Evolutionary conservation across 305 asterid species (phyloP).

Genomic region (Solanum chacoense): DNA sequence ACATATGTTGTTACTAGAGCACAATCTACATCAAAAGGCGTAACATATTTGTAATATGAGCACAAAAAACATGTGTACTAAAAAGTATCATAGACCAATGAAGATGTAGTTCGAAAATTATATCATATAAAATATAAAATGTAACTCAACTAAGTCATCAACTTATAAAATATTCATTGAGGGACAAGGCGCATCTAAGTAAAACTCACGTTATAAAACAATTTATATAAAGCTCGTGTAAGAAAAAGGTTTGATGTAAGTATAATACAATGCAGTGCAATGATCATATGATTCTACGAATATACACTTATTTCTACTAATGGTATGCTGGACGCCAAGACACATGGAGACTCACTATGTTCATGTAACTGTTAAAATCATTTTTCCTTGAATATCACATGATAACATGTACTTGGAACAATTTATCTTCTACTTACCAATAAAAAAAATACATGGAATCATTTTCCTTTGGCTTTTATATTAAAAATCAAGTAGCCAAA

Average conservation of each 20-base stretch:
- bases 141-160: background rate
- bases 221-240: background rate
- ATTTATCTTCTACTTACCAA: background rate
- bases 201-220: background rate
- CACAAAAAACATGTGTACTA: too few species aligned
- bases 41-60: too few species aligned
- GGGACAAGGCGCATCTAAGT: background rate
- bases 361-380: background rate
- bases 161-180: background rate
- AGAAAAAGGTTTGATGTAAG: background rate
- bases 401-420: background rate
- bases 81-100: too few species aligned
- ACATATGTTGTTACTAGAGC: background rate
- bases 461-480: too few species aligned
- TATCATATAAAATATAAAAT: background rate
- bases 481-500: too few species aligned
- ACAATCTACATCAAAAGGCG: background rate
- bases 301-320: background rate
- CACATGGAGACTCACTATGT: background rate
- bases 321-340: background rate
- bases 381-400: background rate
- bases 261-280: background rate
- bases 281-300: background rate
- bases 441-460: too few species aligned
- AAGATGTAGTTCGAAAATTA: too few species aligned